phyloP scores from a whole-genome alignment of 2,329 filamentous ascomycete species.

The Botrytis galanthina region DNA sequence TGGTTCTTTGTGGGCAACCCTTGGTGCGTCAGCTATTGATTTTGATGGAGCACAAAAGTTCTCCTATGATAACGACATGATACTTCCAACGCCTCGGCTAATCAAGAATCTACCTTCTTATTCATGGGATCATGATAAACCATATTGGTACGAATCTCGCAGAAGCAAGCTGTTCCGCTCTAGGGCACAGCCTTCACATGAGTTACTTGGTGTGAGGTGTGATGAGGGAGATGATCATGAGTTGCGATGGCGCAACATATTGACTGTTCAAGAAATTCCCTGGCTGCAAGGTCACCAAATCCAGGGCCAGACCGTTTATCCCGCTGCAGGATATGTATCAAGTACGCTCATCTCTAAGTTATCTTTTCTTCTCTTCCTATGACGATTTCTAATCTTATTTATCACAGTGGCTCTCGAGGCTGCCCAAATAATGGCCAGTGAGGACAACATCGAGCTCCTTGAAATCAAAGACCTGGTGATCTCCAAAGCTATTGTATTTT shows the following conservation, averaged over 20 bases:
- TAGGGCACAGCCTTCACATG: constrained; percentile 35
- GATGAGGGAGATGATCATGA: constrained; percentile 29
- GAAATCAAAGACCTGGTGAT: too few relatives aligned
- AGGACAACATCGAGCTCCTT: too few relatives aligned
- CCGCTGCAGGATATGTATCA: too few relatives aligned
- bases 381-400: too few relatives aligned
- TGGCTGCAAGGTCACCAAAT: constrained; percentile 43
- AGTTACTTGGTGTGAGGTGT: constrained; percentile 40
- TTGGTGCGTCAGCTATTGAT: constrained; percentile 36
- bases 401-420: too few relatives aligned
- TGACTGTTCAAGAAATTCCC: constrained; percentile 40
- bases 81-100: not conserved
- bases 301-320: too few relatives aligned
- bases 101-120: constrained; percentile 42
- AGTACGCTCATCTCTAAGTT: too few relatives aligned
- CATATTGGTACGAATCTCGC: constrained; percentile 49
- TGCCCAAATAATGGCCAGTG: too few relatives aligned
- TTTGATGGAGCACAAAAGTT: not conserved
- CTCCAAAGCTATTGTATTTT: too few relatives aligned
- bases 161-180: constrained; percentile 46
- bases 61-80: too few relatives aligned
- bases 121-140: constrained; percentile 49
- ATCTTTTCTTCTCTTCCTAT: too few relatives aligned
- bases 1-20: not conserved
- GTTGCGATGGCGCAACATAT: constrained; percentile 26